phyloP scores from a whole-genome alignment of 2,329 filamentous ascomycete genomes.

The Myriangium duriaei region DNA sequence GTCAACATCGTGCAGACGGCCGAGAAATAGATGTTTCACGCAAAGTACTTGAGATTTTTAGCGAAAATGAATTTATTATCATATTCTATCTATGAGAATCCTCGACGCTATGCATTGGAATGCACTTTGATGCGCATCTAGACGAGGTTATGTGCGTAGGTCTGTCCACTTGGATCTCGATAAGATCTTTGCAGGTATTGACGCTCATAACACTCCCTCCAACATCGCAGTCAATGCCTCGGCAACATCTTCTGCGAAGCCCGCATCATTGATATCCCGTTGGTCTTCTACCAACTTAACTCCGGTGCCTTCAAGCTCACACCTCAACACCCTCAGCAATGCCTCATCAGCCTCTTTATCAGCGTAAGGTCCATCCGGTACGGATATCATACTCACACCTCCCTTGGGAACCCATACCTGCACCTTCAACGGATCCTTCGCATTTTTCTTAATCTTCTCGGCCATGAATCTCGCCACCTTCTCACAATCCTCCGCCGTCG shows the following conservation, averaged over 20 bases:
- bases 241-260: conserved; percentile 38
- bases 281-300: conserved; percentile 42
- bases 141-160: too few relatives aligned
- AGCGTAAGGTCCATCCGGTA: conserved; percentile 40
- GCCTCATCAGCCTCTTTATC: conserved; percentile 36
- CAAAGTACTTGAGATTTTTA: background rate
- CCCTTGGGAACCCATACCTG: conserved; percentile 48
- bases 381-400: conserved; percentile 50
- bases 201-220: too few relatives aligned
- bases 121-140: too few relatives aligned
- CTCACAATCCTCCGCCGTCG: conserved; percentile 43
- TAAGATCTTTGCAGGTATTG: too few relatives aligned
- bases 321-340: conserved; percentile 36
- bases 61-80: too few relatives aligned
- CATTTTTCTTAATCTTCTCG: conserved; percentile 35
- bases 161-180: too few relatives aligned
- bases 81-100: too few relatives aligned
- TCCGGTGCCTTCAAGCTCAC: conserved; percentile 35
- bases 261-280: conserved; percentile 42
- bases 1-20: background rate
- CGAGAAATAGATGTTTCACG: background rate
- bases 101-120: too few relatives aligned
- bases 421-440: conserved; percentile 30
- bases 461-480: conserved; percentile 46
- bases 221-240: too few relatives aligned